Conservation (phyloP, 768 basidiomycete species). For the Candolleomyces eurysporus region DNA sequence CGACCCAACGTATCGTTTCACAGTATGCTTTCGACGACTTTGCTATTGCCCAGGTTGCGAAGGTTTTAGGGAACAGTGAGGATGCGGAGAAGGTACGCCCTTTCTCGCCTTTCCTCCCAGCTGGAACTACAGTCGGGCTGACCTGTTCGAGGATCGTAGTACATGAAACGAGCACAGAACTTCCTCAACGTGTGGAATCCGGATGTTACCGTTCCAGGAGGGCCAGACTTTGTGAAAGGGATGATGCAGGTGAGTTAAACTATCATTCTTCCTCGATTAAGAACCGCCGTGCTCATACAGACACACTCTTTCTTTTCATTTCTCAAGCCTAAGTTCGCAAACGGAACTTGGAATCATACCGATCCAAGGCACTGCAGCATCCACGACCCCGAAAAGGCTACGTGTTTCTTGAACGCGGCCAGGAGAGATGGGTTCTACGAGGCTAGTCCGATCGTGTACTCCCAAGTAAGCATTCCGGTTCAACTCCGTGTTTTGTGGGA, state of each 20-base stretch:
- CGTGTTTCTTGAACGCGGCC: constrained; percentile 57
- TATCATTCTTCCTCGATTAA: not conserved
- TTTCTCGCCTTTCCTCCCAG: not conserved
- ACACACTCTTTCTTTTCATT: not conserved
- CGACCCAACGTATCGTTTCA: not conserved
- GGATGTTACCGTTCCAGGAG: constrained; percentile 49
- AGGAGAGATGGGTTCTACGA: constrained; percentile 66
- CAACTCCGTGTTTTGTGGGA: too few species aligned
- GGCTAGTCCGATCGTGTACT: constrained; percentile 47
- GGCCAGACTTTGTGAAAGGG: constrained; percentile 40
- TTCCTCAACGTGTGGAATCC: constrained; percentile 62
- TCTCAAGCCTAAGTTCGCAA: constrained; percentile 47
- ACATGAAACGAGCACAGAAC: constrained; percentile 51
- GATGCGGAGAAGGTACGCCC: constrained; percentile 49
- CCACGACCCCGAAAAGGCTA: constrained; percentile 54
- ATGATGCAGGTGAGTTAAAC: constrained; percentile 53
- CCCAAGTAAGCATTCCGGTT: too few species aligned
- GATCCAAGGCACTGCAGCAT: constrained; percentile 68
- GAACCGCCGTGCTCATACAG: not conserved
- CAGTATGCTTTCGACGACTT: constrained; percentile 68
- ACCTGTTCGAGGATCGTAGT: constrained; percentile 29
- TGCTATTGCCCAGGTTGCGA: constrained; percentile 61
- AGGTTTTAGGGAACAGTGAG: constrained; percentile 43
- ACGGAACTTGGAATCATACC: constrained; percentile 61
- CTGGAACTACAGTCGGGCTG: not conserved